Percentiles rank a stretch among this genome's conserved stretches.
Evolutionary conservation across 108 stramenopile species (phyloP).

Genomic region (Skeletonema marinoi): DNA sequence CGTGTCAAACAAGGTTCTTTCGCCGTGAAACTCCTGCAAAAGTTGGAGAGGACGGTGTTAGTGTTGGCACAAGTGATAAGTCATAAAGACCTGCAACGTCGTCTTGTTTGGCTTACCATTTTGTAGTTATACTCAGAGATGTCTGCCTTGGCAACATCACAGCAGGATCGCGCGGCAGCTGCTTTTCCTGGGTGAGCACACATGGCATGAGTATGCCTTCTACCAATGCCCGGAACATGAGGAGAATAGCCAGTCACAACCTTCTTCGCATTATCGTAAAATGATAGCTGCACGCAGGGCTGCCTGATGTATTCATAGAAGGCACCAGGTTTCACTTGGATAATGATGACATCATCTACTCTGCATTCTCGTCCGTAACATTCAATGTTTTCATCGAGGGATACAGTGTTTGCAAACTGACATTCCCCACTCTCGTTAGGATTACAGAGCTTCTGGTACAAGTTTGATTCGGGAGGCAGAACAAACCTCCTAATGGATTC

Average conservation of each 20-base stretch:
- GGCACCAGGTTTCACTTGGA: constrained; percentile 55
- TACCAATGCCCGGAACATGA: constrained; percentile 1
- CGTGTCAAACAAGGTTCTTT: constrained; percentile 24
- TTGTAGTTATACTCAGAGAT: constrained; percentile 27
- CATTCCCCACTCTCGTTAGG: constrained; percentile 41
- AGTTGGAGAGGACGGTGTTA: not conserved
- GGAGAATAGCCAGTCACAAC: too few relatives aligned
- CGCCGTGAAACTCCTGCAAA: constrained; percentile 38
- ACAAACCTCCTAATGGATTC: constrained; percentile 43
- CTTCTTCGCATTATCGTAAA: constrained; percentile 53
- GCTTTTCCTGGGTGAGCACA: constrained; percentile 38
- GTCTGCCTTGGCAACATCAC: constrained; percentile 8
- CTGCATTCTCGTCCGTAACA: constrained; percentile 64
- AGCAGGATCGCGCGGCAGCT: constrained; percentile 42
- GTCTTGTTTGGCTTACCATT: not conserved
- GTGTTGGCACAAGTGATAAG: not conserved
- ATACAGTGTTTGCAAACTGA: constrained; percentile 39
- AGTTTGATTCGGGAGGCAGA: constrained; percentile 30
- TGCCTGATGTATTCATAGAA: constrained; percentile 71
- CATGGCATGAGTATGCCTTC: constrained; percentile 41
- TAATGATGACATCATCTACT: constrained; percentile 49
- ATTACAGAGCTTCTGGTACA: constrained; percentile 54
- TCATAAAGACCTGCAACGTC: not conserved
- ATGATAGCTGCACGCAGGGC: constrained; percentile 59
- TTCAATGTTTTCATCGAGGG: constrained; percentile 41